Evolutionary conservation across 352 stramenopile species (phyloP).

Genomic region (Plasmopara muralis): DNA sequence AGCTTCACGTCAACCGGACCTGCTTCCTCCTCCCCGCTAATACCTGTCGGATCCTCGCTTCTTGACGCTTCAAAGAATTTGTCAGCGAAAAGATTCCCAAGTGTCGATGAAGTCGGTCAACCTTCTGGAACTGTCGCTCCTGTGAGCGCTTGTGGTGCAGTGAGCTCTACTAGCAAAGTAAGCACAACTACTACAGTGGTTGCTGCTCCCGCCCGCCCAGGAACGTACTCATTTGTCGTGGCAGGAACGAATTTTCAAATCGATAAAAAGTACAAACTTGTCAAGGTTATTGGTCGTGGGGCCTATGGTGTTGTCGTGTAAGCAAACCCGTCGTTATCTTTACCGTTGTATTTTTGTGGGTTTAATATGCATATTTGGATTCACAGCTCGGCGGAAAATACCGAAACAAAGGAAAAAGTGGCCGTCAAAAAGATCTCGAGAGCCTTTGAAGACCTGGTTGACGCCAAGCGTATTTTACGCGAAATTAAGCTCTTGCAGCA

Average conservation of each 20-base stretch:
- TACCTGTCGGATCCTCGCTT: constrained; percentile 14
- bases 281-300: constrained; percentile 93
- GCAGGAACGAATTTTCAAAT: constrained; percentile 89
- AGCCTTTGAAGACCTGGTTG: constrained; percentile 96
- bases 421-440: constrained; percentile 88
- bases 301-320: constrained; percentile 93
- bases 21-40: constrained; percentile 24
- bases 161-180: constrained; percentile 8
- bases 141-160: constrained; percentile 12
- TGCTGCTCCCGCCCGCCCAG: constrained; percentile 28
- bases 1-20: constrained; percentile 15
- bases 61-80: constrained; percentile 11
- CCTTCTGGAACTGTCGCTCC: constrained; percentile 12
- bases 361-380: constrained; percentile 2
- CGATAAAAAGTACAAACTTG: constrained; percentile 91
- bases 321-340: constrained; percentile 15
- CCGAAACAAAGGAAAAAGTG: constrained; percentile 76
- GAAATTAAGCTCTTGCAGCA: constrained; percentile 94
- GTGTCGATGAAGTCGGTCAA: constrained; percentile 3
- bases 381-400: constrained; percentile 69
- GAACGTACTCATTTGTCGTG: constrained; percentile 75
- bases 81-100: constrained; percentile 9
- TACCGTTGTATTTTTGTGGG: background rate
- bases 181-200: constrained; percentile 7
- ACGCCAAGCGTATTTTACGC: constrained; percentile 98